Evolutionary conservation across 306 rosid genomes (phyloP), one percentile per base, ranked within the genome.

Genomic region (Vicia sativa): DNA sequence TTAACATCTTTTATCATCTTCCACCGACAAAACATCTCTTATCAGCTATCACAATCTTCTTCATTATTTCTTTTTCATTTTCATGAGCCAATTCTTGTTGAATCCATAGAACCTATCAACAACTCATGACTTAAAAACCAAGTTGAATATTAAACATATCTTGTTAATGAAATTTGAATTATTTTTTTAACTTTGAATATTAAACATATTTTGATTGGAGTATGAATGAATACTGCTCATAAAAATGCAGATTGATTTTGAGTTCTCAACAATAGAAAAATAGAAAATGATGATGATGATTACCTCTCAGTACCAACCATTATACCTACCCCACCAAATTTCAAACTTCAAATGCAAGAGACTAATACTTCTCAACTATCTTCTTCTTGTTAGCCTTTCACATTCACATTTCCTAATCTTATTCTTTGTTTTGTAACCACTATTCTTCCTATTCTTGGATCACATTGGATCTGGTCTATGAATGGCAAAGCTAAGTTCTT

Each of bases 331-430:
- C 70, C 70, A 59, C 87, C 87, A 61, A 75, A 74, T 75, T 78
- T 52, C 62, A 78, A 60, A 44, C 99, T 93, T 93, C 58, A 78
- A 82, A 73, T 65, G 71, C 78, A 93, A 80, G 97, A 81, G 86
- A 93, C 89, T 64, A 38, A 49, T 68, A 82, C 97, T 74, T 28
- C 68, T 77, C 89, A 87, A 76, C 89, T 61, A 50, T 78, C 71
- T 50, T 49, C 9, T 39, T 49, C 9, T 39, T 48, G 25, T 39
- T 53, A 13, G 12, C 42, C 73, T 69, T 74, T 79, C 71, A 48
- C 65, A 13, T 70, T 77, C 91, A 65, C 87, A 67, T 49, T 55
- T 69, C 79, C 65, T 43, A 73, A 73, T 80, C 69, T 59, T 34
- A 49, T 49, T 79, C 74, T 39, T 80, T 19, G 67, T 64, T 75